Base-by-base conservation (phyloP, 208 protist genomes). In the Acanthamoeba triangularis region DNA sequence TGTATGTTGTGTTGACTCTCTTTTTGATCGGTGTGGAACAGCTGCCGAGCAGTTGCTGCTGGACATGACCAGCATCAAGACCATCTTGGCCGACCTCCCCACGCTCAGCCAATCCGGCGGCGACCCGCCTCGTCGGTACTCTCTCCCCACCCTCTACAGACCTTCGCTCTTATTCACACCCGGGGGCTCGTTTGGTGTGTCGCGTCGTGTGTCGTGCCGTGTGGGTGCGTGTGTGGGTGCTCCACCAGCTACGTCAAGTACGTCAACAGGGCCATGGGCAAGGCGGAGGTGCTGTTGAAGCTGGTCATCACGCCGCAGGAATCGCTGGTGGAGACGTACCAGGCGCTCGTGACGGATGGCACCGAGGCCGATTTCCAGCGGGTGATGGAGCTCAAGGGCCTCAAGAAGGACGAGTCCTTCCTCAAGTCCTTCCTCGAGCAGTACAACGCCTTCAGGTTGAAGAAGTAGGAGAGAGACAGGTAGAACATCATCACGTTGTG, bases 341-440 rank as follows among this genome's bases (percentile, higher is more conserved):
- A 94, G 18, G 61, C 41, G 8, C 41, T 97, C n/a, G 91, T 97
- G 23, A 72, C 76, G 1, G 95, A 91, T 28, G 63, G 61, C 52
- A 67, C 94, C 3, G 82, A 96, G 11, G 61, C 25, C 5, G 95
- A 97, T 44, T 95, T 97, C 90, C 96, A 96, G 92, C 94, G 96
- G 65, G 96, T 97, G 28, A 92, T 97, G 65, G 96, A 97, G 61
- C 63, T 97, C 35, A 97, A 97, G 84, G 96, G 95, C 63, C 35
- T 93, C 33, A 96, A 96, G 63, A 33, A 54, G 47, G 82, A 72
- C 54, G 95, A 96, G 85, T 49, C 61, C 59, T 93, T 93, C 61
- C 63, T 93, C 61, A 93, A 90, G 82, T 63, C 82, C 82, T 44
- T 90, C 33, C 44, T 90, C 52, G 82, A 90, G 37, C 82, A 90